Percentiles rank a stretch among this genome's conserved stretches.
These are phyloP conservation scores for Drechslerella coelobrocha DNA, from an alignment of 2,329 filamentous ascomycete genomes.

Conservation along the genomic window DNA sequence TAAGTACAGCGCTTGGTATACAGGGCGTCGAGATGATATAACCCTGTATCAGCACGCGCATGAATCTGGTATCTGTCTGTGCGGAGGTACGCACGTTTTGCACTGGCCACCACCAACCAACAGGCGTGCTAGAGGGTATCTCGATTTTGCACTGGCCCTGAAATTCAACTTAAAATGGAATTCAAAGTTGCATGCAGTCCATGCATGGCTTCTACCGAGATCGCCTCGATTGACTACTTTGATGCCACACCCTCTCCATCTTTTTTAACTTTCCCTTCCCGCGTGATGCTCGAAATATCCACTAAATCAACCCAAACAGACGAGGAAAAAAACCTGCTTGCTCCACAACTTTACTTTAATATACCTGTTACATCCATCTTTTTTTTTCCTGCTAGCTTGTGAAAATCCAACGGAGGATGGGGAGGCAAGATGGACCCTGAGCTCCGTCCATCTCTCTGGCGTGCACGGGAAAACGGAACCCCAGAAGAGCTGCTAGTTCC, in stretches of 20 bases:
- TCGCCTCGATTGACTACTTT: background rate
- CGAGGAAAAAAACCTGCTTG: no score
- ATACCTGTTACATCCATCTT: background rate
- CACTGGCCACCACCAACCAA: no score
- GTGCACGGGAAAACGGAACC: background rate
- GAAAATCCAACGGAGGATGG: background rate
- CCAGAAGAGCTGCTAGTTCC: background rate
- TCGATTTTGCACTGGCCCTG: no score
- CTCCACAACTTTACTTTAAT: no score
- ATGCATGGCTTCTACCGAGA: background rate
- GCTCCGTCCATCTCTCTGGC: background rate
- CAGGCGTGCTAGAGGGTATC: no score
- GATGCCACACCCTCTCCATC: background rate
- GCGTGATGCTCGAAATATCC: background rate
- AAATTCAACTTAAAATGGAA: no score
- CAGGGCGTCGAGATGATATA: no score
- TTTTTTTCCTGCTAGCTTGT: background rate
- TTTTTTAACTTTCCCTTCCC: conserved; percentile 1
- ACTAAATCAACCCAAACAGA: no score
- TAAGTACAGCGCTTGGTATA: no score
- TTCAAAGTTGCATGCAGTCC: conserved; percentile 1
- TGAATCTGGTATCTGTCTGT: no score
- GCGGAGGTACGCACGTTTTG: no score
- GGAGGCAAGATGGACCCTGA: conserved; percentile 11
- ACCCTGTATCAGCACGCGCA: no score